These are phyloP conservation scores for Apiotrichum akiyoshidainum DNA, from an alignment of 1,284 basidiomycete species.

Conservation along the genomic window DNA sequence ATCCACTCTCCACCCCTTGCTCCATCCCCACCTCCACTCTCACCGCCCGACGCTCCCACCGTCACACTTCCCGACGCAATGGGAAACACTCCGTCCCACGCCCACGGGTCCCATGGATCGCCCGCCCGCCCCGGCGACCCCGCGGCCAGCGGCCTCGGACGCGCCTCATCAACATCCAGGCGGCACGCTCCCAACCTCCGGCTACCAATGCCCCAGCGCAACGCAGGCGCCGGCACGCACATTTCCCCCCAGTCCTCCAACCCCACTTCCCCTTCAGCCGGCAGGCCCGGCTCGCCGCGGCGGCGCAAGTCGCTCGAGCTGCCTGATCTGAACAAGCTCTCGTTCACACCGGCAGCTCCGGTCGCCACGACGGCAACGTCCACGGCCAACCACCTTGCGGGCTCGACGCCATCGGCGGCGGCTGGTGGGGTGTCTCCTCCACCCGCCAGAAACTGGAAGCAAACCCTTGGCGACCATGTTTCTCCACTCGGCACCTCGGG, in stretches of 20 bases:
- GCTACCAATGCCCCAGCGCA: slow-evolving; percentile 41
- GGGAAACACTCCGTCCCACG: slow-evolving; percentile 48
- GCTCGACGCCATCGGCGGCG: slow-evolving; percentile 8
- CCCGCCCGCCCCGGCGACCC: slow-evolving; percentile 9
- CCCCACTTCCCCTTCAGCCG: slow-evolving; percentile 43
- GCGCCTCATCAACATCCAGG: slow-evolving; percentile 16
- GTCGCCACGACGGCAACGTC: slow-evolving; percentile 42
- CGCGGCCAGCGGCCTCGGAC: slow-evolving; percentile 14
- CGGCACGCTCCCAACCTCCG: slow-evolving; percentile 39
- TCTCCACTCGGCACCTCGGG: slow-evolving; percentile 26
- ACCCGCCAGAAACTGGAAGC: slow-evolving; percentile 27
- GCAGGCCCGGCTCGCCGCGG: slow-evolving; percentile 37
- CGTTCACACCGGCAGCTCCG: slow-evolving; percentile 46
- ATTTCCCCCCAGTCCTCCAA: slow-evolving; percentile 40
- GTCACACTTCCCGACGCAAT: slow-evolving; percentile 21
- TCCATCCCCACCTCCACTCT: not conserved
- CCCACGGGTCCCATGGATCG: slow-evolving; percentile 26
- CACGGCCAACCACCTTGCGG: slow-evolving; percentile 37
- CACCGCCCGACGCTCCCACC: not conserved
- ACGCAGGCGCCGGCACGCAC: slow-evolving; percentile 12
- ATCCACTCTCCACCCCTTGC: not conserved
- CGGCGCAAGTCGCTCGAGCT: slow-evolving; percentile 49
- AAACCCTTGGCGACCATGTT: slow-evolving; percentile 28
- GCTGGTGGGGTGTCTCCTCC: slow-evolving; percentile 5
- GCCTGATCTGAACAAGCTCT: slow-evolving; percentile 49